Percentiles rank a stretch among this genome's conserved stretches.
Evolutionary conservation across 2,329 filamentous ascomycete species (phyloP).

Genomic region (Rachicladosporium sp.): DNA sequence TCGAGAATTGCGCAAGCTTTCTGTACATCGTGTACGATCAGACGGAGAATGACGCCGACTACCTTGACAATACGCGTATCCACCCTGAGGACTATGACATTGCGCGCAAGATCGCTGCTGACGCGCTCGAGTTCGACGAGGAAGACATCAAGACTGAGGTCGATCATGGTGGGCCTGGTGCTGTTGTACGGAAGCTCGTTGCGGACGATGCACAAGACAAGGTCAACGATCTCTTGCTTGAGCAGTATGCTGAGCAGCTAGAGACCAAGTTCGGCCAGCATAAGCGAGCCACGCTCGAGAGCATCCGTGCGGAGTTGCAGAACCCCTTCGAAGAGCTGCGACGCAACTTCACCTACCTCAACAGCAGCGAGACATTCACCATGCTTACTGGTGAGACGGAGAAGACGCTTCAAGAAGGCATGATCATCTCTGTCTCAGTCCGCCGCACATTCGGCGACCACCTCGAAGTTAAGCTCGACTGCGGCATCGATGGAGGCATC

Average conservation of each 20-base stretch:
- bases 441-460: constrained; percentile 84
- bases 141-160: constrained; percentile 94
- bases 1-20: constrained; percentile 95
- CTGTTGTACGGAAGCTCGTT: constrained; percentile 89
- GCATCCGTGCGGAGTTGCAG: constrained; percentile 85
- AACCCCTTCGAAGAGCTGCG: constrained; percentile 90
- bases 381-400: constrained; percentile 92
- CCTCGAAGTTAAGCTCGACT: constrained; percentile 86
- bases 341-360: constrained; percentile 59
- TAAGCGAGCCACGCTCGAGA: constrained; percentile 91
- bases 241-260: constrained; percentile 93
- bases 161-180: constrained; percentile 77
- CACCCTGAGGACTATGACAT: constrained; percentile 98
- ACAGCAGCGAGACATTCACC: constrained; percentile 73
- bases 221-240: constrained; percentile 89
- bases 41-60: constrained; percentile 68
- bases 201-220: constrained; percentile 87
- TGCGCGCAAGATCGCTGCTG: constrained; percentile 94
- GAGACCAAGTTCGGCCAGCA: constrained; percentile 85
- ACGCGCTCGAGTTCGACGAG: constrained; percentile 90
- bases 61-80: constrained; percentile 90
- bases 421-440: constrained; percentile 85
- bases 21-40: constrained; percentile 78
- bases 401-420: constrained; percentile 70
- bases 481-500: constrained; percentile 80